Conservation (phyloP, 192 early-diverging fungal species). For the Globomyces pollinis-pini region DNA sequence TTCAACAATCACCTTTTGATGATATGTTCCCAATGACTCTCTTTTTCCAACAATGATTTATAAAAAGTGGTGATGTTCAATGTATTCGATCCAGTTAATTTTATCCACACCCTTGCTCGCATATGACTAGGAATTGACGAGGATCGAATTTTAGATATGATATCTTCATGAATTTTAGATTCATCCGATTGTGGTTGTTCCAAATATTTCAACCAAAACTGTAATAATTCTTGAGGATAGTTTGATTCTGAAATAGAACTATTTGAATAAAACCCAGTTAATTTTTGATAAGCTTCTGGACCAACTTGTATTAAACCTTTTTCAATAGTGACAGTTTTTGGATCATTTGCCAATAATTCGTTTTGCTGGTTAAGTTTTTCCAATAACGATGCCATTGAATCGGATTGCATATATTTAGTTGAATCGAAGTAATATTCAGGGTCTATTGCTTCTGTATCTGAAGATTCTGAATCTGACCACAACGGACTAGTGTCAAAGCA, state of each 20-base stretch:
- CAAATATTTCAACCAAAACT: constrained; percentile 74
- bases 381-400: background rate
- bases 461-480: too few species aligned
- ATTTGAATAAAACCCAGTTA: background rate
- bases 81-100: constrained; percentile 71
- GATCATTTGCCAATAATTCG: background rate
- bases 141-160: constrained; percentile 64
- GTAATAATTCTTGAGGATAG: constrained; percentile 12
- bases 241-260: constrained; percentile 1
- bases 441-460: too few species aligned
- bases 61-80: constrained; percentile 57
- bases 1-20: constrained; percentile 45
- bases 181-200: constrained; percentile 53
- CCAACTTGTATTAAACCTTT: background rate
- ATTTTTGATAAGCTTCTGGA: background rate
- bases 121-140: constrained; percentile 71
- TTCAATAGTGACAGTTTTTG: background rate
- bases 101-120: constrained; percentile 81
- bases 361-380: background rate
- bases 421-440: too few species aligned
- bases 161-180: constrained; percentile 24
- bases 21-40: constrained; percentile 62
- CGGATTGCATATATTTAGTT: too few species aligned
- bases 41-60: constrained; percentile 48
- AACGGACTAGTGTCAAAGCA: too few species aligned